A percentile compares a stretch with the other conserved stretches of the same genome.
phyloP scores from a whole-genome alignment of 2,329 filamentous ascomycete species.

The Cladophialophora chaetospira region DNA sequence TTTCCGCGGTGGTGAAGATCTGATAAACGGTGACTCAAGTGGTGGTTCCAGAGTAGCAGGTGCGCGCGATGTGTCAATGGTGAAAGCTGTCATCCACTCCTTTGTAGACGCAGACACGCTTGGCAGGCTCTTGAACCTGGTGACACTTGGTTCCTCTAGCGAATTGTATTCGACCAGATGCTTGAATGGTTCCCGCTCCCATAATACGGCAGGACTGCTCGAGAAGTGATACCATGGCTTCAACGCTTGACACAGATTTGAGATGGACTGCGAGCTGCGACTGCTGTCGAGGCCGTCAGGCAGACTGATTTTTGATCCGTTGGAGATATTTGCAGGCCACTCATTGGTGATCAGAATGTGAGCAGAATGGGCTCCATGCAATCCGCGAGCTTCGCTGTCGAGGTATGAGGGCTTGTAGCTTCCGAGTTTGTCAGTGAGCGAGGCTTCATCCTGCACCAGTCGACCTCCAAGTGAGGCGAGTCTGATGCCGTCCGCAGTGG shows the following conservation, averaged over 20 bases:
- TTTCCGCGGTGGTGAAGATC: constrained; percentile 56
- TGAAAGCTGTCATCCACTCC: constrained; percentile 65
- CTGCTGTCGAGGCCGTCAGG: constrained; percentile 54
- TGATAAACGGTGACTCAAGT: constrained; percentile 71
- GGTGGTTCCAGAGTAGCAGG: constrained; percentile 62
- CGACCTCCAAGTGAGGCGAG: constrained; percentile 84
- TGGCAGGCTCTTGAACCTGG: constrained; percentile 88
- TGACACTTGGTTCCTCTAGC: constrained; percentile 63
- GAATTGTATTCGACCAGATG: constrained; percentile 44
- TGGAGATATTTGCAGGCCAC: constrained; percentile 77
- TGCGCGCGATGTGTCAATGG: constrained; percentile 65
- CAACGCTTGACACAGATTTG: constrained; percentile 74
- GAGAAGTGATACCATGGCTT: constrained; percentile 94
- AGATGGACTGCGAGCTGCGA: constrained; percentile 65
- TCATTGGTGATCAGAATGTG: constrained; percentile 86
- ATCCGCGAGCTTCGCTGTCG: constrained; percentile 70
- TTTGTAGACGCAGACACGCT: constrained; percentile 74
- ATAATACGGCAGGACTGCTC: constrained; percentile 70
- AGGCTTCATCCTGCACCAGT: constrained; percentile 58
- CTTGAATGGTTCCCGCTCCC: constrained; percentile 85
- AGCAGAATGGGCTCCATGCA: constrained; percentile 74
- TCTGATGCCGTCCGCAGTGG: constrained; percentile 83
- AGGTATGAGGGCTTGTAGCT: constrained; percentile 78
- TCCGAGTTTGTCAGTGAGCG: constrained; percentile 67
- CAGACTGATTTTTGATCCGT: constrained; percentile 66